Base-by-base conservation (phyloP, 2,329 filamentous ascomycete species). In the Amylocarpus encephaloides region DNA sequence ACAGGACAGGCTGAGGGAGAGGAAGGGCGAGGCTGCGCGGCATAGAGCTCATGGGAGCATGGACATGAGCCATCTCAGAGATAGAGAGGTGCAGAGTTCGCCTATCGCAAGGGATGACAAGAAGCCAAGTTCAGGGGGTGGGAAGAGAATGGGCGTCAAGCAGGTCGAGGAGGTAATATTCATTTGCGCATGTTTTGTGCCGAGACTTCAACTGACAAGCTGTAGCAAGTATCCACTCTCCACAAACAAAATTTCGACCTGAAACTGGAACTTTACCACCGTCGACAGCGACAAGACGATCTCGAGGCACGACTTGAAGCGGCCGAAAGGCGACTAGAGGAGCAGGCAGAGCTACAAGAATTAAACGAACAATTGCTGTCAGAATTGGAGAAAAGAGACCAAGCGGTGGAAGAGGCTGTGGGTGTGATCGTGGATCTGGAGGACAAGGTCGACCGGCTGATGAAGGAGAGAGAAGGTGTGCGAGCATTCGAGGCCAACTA, bases 211-310 rank as follows among this genome's bases (percentile, higher is more conserved):
- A 44, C 48, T 59, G 56, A 56, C 36, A 36, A 34, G 38, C 42
- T 39, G 10, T 43, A 85, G 76, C 79, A 82, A 48, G 69, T 88
- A 46, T 85, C 84, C 4, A 82, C 73, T 1, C 68, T 88, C 18
- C 81, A 84, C 65, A 89, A 89, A 63, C 80, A 87, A 67, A 89
- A 88, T 61, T 89, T 88, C 58, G 84, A 87, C 57, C 73, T 89
- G 38, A 88, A 89, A 65, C 71, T 88, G 30, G 84, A 88, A 63
- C 67, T 89, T 1, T 86, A 78, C 58, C 83, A 88, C 62, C 76
- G 83, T 6, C 75, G 85, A 26, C 79, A 88, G 66, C 75, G 77
- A 47, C 82, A 85, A 60, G 73, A 73, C 7, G 70, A 70, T 18
- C 61, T 88, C 32, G 82, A 87, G 61, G 72, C 76, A 32, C 72